These are phyloP conservation scores for Fusarium torreyae DNA, from an alignment of 2,329 filamentous ascomycete species.

Conservation along the genomic window DNA sequence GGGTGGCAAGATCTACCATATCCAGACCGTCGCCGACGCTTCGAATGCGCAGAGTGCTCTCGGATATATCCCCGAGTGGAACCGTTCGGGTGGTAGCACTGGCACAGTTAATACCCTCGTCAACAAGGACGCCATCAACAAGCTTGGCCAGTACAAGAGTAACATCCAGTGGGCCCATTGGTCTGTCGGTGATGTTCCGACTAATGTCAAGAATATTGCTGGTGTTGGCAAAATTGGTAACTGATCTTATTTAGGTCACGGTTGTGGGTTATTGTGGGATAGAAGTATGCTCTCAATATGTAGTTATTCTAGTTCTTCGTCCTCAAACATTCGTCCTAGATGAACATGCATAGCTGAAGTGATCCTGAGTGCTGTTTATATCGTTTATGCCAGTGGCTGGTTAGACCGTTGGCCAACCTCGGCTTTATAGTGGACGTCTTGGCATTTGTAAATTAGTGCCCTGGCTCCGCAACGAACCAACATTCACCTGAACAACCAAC, in stretches of 20 bases:
- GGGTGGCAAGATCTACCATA: constrained; percentile 46
- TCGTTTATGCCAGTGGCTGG: no score
- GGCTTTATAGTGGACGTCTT: no score
- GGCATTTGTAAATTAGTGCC: no score
- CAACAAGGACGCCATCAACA: constrained; percentile 31
- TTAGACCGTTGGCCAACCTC: no score
- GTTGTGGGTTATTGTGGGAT: no score
- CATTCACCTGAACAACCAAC: no score
- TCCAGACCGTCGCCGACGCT: constrained; percentile 48
- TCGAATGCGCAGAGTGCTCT: constrained; percentile 30
- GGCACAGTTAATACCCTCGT: background rate
- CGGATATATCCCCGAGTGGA: constrained; percentile 48
- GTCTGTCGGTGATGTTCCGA: constrained; percentile 38
- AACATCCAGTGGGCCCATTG: constrained; percentile 43
- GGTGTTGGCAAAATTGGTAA: constrained; percentile 41
- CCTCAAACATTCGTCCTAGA: no score
- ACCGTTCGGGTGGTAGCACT: constrained; percentile 23
- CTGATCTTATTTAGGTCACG: background rate
- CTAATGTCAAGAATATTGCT: constrained; percentile 44
- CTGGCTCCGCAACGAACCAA: no score
- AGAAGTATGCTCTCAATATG: no score
- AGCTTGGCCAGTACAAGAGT: constrained; percentile 39
- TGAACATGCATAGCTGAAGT: no score
- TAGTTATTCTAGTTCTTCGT: no score
- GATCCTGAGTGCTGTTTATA: no score